phyloP scores from a whole-genome alignment of 306 rosid genomes.

The Cicer yamashitae region DNA sequence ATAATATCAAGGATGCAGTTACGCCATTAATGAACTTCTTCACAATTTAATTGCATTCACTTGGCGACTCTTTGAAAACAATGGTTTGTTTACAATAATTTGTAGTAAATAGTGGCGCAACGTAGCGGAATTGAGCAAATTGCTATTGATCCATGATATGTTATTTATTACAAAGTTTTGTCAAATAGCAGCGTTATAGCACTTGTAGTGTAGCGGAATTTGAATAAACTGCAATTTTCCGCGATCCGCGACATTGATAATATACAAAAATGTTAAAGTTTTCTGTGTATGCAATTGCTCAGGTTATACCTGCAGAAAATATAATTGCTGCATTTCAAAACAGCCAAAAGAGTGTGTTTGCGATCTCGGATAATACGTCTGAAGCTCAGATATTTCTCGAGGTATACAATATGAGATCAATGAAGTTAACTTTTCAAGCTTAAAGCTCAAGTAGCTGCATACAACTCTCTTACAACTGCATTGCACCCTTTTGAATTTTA shows the following conservation, averaged over 20 bases:
- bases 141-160: too few relatives aligned
- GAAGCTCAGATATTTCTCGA: conserved; percentile 85
- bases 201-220: too few relatives aligned
- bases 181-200: too few relatives aligned
- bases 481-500: conserved; percentile 37
- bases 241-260: too few relatives aligned
- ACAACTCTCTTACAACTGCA: conserved; percentile 1
- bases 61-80: too few relatives aligned
- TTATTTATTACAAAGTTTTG: too few relatives aligned
- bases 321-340: conserved; percentile 86
- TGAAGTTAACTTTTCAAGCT: conserved; percentile 9
- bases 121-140: too few relatives aligned
- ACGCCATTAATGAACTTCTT: not conserved
- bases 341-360: conserved; percentile 73
- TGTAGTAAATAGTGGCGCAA: too few relatives aligned
- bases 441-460: not conserved
- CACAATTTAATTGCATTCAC: too few relatives aligned
- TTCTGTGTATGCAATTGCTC: conserved; percentile 34
- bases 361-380: conserved; percentile 58
- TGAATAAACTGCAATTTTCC: too few relatives aligned
- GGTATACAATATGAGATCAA: conserved; percentile 53
- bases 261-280: not conserved
- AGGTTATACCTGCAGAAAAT: conserved; percentile 95
- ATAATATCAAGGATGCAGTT: conserved; percentile 16
- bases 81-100: not conserved